phyloP scores from a whole-genome alignment of 192 early-diverging fungal species.

The Rhizophagus prolifer region DNA sequence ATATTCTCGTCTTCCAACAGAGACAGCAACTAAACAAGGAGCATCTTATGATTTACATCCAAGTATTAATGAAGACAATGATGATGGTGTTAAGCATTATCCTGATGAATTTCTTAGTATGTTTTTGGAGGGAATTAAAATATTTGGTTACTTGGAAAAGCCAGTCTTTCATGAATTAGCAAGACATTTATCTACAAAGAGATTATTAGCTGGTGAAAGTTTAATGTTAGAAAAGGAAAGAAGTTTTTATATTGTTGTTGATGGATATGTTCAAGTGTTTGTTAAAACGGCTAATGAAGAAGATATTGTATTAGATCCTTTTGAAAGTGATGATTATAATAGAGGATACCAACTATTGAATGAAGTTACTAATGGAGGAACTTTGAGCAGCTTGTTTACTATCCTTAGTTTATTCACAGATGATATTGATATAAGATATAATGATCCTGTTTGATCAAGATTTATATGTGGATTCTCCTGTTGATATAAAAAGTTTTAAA shows the following conservation, averaged over 20 bases:
- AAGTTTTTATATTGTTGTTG: constrained; percentile 94
- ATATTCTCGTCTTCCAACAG: constrained; percentile 69
- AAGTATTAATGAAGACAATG: constrained; percentile 57
- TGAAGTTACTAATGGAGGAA: constrained; percentile 86
- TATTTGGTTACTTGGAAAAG: constrained; percentile 96
- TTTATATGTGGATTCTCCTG: background rate
- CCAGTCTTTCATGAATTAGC: constrained; percentile 96
- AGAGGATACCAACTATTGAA: constrained; percentile 72
- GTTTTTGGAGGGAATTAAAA: constrained; percentile 85
- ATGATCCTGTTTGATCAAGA: constrained; percentile 35
- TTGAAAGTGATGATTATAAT: constrained; percentile 40
- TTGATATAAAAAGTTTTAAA: background rate
- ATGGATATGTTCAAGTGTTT: constrained; percentile 91
- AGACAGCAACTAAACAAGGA: constrained; percentile 39
- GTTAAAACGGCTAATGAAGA: constrained; percentile 55
- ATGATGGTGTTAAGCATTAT: constrained; percentile 44
- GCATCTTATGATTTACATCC: constrained; percentile 76
- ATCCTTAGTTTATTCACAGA: constrained; percentile 90
- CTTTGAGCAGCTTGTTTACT: constrained; percentile 89
- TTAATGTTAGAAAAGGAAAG: constrained; percentile 73
- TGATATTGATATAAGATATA: constrained; percentile 56
- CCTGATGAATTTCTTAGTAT: constrained; percentile 78
- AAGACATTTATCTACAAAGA: constrained; percentile 79
- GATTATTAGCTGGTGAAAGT: constrained; percentile 71
- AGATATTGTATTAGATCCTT: constrained; percentile 41